Percentiles rank a stretch among this genome's conserved stretches.
phyloP scores from a whole-genome alignment of 1,284 basidiomycete species.

The Moesziomyces sp. region DNA sequence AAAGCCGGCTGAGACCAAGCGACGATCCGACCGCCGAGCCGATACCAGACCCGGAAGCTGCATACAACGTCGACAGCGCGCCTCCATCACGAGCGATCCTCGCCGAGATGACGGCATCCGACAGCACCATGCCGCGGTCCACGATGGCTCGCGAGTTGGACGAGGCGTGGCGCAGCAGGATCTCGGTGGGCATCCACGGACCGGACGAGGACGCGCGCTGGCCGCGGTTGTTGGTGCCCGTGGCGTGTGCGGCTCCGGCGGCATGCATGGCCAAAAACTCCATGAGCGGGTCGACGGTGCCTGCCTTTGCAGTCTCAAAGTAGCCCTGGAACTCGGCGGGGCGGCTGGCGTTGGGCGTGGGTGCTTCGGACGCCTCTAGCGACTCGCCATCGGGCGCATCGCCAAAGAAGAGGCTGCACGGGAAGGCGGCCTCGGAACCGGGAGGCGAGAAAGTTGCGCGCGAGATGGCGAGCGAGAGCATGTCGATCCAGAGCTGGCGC shows the following conservation, averaged over 20 bases:
- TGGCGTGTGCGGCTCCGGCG: constrained; percentile 32
- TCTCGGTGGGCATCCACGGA: constrained; percentile 53
- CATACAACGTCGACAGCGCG: constrained; percentile 37
- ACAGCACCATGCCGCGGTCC: constrained; percentile 64
- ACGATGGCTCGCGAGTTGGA: constrained; percentile 55
- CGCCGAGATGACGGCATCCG: constrained; percentile 59
- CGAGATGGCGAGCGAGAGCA: constrained; percentile 52
- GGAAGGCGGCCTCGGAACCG: constrained; percentile 48
- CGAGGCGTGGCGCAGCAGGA: constrained; percentile 58
- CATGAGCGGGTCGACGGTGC: constrained; percentile 38
- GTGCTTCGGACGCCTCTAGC: constrained; percentile 34
- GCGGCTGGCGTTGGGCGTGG: constrained; percentile 44
- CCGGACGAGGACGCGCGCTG: constrained; percentile 27
- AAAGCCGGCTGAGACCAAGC: constrained; percentile 50
- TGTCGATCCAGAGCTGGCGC: constrained; percentile 56
- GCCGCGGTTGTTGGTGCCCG: constrained; percentile 26
- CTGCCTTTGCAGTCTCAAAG: constrained; percentile 19
- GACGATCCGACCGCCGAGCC: constrained; percentile 57
- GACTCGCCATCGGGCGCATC: constrained; percentile 23
- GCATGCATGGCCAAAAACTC: constrained; percentile 53
- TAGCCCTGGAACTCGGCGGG: constrained; percentile 34
- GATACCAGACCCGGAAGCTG: constrained; percentile 38
- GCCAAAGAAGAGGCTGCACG: constrained; percentile 54
- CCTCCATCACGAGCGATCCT: constrained; percentile 44
- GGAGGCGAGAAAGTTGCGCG: constrained; percentile 40